A percentile compares a stretch with the other conserved stretches of the same genome.
Conservation (phyloP, 495 filamentous ascomycete genomes). For the Opeltia flavorubescens region DNA sequence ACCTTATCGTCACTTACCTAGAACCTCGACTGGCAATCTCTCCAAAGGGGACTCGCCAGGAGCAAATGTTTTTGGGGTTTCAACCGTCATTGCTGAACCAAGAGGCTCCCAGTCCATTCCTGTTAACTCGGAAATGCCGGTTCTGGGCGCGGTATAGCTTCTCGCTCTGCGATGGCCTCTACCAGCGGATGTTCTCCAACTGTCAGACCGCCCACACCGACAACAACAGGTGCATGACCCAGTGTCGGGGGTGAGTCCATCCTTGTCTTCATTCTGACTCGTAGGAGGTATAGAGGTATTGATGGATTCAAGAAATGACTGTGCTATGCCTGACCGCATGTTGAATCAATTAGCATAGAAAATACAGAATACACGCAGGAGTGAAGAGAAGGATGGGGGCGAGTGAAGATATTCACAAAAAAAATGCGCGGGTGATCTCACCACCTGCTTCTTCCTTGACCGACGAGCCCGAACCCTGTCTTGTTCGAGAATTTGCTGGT, state of each 20-base stretch:
- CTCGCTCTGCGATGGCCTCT: slow-evolving; percentile 52
- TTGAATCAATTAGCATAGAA: slow-evolving; percentile 8
- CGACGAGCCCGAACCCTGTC: slow-evolving; percentile 9
- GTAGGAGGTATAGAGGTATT: slow-evolving; percentile 36
- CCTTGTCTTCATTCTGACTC: slow-evolving; percentile 29
- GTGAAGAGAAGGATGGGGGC: background rate
- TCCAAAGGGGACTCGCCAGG: slow-evolving; percentile 37
- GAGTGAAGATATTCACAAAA: background rate
- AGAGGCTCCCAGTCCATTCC: slow-evolving; percentile 42
- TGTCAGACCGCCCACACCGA: slow-evolving; percentile 54
- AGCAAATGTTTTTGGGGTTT: slow-evolving; percentile 16
- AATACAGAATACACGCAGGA: slow-evolving; percentile 11
- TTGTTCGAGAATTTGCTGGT: slow-evolving; percentile 1
- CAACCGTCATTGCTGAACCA: slow-evolving; percentile 15
- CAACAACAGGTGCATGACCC: slow-evolving; percentile 45
- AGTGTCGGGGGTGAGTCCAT: slow-evolving; percentile 22
- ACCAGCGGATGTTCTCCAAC: slow-evolving; percentile 53
- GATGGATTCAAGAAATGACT: slow-evolving; percentile 58
- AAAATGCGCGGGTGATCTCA: slow-evolving; percentile 4
- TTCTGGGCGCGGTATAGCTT: slow-evolving; percentile 57
- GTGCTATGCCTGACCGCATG: slow-evolving; percentile 39
- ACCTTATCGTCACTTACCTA: slow-evolving; percentile 39
- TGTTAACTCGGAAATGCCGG: slow-evolving; percentile 26
- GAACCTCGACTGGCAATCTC: slow-evolving; percentile 53
- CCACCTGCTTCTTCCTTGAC: slow-evolving; percentile 15